phyloP scores from a whole-genome alignment of 441 rosid genomes.

The Bruguiera hainesii region DNA sequence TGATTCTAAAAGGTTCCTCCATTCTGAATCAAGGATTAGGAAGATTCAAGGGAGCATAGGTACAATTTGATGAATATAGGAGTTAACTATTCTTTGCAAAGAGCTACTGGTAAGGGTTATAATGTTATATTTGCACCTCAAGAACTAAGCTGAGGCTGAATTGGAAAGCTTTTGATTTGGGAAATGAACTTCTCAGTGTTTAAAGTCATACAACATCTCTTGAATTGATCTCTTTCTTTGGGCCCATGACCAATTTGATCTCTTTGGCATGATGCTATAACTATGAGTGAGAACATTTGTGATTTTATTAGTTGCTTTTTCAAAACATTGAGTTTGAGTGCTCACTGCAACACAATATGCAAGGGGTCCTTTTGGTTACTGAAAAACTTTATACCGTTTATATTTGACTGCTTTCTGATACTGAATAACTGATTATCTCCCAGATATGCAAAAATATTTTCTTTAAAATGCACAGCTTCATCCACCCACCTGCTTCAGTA shows the following conservation, averaged over 20 bases:
- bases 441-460: too few relatives aligned
- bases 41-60: not conserved
- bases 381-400: too few relatives aligned
- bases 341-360: too few relatives aligned
- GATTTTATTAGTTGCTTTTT: not conserved
- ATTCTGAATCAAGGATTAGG: not conserved
- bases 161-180: not conserved
- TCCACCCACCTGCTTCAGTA: not conserved
- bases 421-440: too few relatives aligned
- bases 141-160: not conserved
- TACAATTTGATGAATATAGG: not conserved
- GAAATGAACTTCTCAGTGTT: too few relatives aligned
- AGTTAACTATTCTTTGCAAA: not conserved
- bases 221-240: not conserved
- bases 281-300: not conserved
- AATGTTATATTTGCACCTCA: not conserved
- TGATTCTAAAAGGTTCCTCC: not conserved
- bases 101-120: not conserved
- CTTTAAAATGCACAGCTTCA: too few relatives aligned
- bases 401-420: too few relatives aligned
- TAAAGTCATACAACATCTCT: not conserved
- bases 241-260: not conserved
- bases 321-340: not conserved
- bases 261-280: not conserved
- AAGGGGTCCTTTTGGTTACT: too few relatives aligned